Conservation (phyloP, 2,329 filamentous ascomycete genomes). For the Colletotrichum trifolii region DNA sequence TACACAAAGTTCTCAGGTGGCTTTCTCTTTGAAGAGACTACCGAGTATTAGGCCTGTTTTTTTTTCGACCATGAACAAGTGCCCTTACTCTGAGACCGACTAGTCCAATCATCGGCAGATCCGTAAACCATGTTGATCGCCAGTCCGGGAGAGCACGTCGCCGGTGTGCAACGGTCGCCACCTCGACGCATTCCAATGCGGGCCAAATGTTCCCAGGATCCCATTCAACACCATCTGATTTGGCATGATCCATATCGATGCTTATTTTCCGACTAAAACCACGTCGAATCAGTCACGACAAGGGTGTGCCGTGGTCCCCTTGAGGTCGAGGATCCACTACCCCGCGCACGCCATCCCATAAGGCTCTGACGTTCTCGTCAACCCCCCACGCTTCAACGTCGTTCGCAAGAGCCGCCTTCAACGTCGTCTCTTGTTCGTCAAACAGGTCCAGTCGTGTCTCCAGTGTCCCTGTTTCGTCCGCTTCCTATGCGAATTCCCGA, state of each 20-base stretch:
- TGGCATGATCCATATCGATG: constrained; percentile 8
- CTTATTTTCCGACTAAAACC: constrained; percentile 18
- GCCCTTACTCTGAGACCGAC: too few species aligned
- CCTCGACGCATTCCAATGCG: not conserved
- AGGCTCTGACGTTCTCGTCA: constrained; percentile 34
- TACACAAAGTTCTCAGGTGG: constrained; percentile 2
- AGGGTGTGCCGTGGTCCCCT: constrained; percentile 33
- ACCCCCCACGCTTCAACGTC: constrained; percentile 29
- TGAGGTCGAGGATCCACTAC: constrained; percentile 27
- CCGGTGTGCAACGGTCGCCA: constrained; percentile 12
- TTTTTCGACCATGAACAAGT: not conserved
- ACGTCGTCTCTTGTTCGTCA: constrained; percentile 27
- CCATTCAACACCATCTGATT: not conserved
- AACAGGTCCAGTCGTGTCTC: too few species aligned
- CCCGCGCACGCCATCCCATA: constrained; percentile 37
- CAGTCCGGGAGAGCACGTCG: not conserved
- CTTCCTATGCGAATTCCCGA: too few species aligned
- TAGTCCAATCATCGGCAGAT: too few species aligned
- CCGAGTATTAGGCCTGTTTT: not conserved
- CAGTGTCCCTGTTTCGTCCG: too few species aligned
- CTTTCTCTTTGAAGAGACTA: not conserved
- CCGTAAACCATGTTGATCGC: too few species aligned
- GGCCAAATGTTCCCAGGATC: not conserved
- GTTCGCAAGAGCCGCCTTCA: constrained; percentile 21
- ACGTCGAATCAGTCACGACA: constrained; percentile 25